Evolutionary conservation across 1,284 basidiomycete species (phyloP).

Genomic region (Sanghuangporus weigelae): DNA sequence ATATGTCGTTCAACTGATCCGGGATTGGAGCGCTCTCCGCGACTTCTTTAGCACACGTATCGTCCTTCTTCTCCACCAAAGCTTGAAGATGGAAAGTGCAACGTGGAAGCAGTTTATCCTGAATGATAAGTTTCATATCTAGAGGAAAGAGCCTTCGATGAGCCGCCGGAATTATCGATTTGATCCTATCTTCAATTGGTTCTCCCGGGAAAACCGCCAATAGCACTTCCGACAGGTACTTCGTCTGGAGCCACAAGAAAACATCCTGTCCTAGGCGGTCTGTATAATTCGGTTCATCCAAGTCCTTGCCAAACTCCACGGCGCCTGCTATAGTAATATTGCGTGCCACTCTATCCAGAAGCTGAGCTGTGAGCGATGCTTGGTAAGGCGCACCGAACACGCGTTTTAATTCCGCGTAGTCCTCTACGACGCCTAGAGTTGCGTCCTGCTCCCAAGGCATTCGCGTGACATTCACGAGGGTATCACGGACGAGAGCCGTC

Average conservation of each 20-base stretch:
- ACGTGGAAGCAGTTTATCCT: neutral
- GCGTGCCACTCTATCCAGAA: constrained; percentile 37
- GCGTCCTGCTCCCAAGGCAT: constrained; percentile 28
- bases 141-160: neutral
- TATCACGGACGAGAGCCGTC: constrained; percentile 37
- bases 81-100: neutral
- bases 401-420: neutral
- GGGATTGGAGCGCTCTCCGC: neutral
- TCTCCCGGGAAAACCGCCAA: neutral
- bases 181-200: neutral
- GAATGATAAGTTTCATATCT: constrained; percentile 8
- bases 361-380: constrained; percentile 26
- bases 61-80: neutral
- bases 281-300: neutral
- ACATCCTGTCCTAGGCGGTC: neutral
- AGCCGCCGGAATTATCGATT: neutral
- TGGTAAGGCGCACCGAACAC: neutral
- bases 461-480: constrained; percentile 43
- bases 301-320: constrained; percentile 2
- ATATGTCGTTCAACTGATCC: neutral
- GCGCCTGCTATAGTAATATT: constrained; percentile 35
- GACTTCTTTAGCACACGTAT: neutral
- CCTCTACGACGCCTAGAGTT: constrained; percentile 29
- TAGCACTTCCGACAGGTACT: neutral
- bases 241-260: neutral